Base-by-base conservation (phyloP, 1,284 basidiomycete species). In the Ustilago sp. region DNA sequence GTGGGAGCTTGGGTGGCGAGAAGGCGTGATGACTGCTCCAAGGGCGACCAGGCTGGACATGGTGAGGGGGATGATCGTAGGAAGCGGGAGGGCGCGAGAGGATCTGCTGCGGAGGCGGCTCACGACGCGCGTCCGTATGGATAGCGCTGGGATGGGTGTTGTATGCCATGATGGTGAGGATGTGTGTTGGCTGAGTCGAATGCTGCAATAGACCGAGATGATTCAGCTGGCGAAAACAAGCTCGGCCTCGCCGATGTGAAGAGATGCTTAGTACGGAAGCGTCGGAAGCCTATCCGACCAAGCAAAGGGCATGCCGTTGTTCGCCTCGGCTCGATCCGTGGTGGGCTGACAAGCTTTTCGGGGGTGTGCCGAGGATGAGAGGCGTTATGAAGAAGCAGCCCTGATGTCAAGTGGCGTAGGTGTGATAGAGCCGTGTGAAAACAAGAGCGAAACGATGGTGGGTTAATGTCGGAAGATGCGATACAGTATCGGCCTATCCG, bases 1-100 rank as follows among this genome's bases (percentile, higher is more conserved):
- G 36, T 8, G 67, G 67, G 13, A 69, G 57, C 53, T 59, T 55
- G 11, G 67, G 67, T 9, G 67, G 57, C n/a, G 57, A 47, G 34
- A 69, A 69, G 38, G 48, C 3, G 38, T 31, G 56, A 8, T 68
- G 55, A 7, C 43, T 11, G 32, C 6, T 59, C 61, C 57, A 64
- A 4, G 52, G 13, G 28, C 47, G 28, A 39, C 32, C 36, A 23
- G 23, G 1, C 12, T 35, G 12, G 28, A 8, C 15, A 8, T 41
- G 38, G 19, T 45, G 51, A 17, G 34, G 38, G 13, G 43, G 53
- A 28, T 35, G 65, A 7, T 68, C 48, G 50, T 68, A 62, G 2
- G 59, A 53, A 9, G 48, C 8, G 15, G 53, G 34, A 38, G 59
- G 31, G 39, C 59, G 60, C 7, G 31, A 36, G 5, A 34, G 39